A percentile compares a stretch with the other conserved stretches of the same genome.
Evolutionary conservation across 345 rosid genomes (phyloP).

Genomic region (Populus pruinosa): DNA sequence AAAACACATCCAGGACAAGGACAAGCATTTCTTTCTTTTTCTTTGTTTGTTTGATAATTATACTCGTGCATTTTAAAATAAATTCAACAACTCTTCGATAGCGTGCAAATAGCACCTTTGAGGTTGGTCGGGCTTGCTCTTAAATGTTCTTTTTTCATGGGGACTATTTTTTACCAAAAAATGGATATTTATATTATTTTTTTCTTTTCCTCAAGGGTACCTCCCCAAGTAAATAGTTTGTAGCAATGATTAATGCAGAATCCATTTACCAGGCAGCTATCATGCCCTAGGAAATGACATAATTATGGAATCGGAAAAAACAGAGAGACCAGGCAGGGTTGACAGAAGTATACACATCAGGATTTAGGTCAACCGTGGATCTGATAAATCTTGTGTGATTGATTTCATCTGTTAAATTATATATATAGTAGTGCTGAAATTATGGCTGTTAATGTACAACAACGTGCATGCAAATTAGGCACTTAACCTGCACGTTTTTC

Average conservation of each 20-base stretch:
- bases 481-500: conserved; percentile 36
- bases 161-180: background rate
- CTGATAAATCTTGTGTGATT: background rate
- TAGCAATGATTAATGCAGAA: too few relatives aligned
- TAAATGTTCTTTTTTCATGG: background rate
- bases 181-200: too few relatives aligned
- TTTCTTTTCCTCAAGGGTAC: too few relatives aligned
- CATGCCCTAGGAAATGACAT: background rate
- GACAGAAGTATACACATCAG: background rate
- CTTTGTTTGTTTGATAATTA: too few relatives aligned
- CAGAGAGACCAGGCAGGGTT: background rate
- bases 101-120: background rate
- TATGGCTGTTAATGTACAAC: background rate
- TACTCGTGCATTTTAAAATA: background rate
- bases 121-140: background rate
- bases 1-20: background rate
- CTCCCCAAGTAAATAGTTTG: too few relatives aligned
- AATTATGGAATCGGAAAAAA: background rate
- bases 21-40: background rate
- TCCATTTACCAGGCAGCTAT: too few relatives aligned
- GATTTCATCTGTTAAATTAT: background rate
- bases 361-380: background rate
- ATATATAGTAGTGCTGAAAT: background rate
- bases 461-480: conserved; percentile 43
- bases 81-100: background rate